These are phyloP conservation scores for Mucor indicus DNA, from an alignment of 371 early-diverging fungal genomes.

Conservation along the genomic window DNA sequence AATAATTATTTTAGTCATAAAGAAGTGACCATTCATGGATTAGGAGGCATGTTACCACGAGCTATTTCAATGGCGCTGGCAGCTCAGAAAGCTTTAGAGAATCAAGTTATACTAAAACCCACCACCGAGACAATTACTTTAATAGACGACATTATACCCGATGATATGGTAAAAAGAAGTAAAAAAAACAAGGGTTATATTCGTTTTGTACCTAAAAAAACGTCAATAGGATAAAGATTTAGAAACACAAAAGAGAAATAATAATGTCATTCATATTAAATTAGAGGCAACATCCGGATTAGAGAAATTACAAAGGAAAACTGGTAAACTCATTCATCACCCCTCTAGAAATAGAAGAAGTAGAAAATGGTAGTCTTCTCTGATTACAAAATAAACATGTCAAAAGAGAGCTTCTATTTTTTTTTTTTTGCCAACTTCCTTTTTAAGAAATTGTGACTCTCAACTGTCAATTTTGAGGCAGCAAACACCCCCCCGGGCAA, in stretches of 20 bases:
- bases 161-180: constrained; percentile 35
- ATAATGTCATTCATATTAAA: constrained; percentile 39
- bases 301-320: constrained; percentile 22
- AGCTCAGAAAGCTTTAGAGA: constrained; percentile 38
- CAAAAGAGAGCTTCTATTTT: too few relatives aligned
- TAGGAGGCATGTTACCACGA: constrained; percentile 65
- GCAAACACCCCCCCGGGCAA: too few relatives aligned
- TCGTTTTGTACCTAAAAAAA: background rate
- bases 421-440: too few relatives aligned
- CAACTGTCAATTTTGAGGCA: too few relatives aligned
- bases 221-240: constrained; percentile 36
- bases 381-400: too few relatives aligned
- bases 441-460: too few relatives aligned
- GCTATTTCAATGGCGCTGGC: constrained; percentile 56
- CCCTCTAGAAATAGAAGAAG: constrained; percentile 33
- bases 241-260: constrained; percentile 31
- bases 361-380: constrained; percentile 19
- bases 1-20: constrained; percentile 33
- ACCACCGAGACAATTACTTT: constrained; percentile 50
- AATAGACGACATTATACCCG: constrained; percentile 56
- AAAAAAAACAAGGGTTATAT: too few relatives aligned
- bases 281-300: constrained; percentile 35
- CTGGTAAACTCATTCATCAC: constrained; percentile 26
- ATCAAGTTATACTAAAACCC: constrained; percentile 45
- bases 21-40: constrained; percentile 60